These are phyloP conservation scores for Rhizopus microsporus DNA, from an alignment of 371 early-diverging fungal species.

Conservation along the genomic window DNA sequence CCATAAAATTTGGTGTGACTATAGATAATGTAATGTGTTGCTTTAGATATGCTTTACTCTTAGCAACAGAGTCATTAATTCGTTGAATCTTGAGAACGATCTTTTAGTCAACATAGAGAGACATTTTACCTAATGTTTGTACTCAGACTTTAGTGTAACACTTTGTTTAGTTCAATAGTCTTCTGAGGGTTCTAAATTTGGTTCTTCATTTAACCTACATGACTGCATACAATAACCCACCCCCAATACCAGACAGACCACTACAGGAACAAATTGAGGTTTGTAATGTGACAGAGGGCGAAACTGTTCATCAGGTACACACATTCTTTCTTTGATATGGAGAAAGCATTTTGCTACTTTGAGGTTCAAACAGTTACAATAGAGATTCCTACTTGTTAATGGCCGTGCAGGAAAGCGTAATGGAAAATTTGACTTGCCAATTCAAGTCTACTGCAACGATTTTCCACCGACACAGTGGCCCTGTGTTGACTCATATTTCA, in stretches of 20 bases:
- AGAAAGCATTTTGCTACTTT: neutral
- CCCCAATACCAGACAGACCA: constrained; percentile 15
- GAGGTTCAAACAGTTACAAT: neutral
- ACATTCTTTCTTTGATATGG: neutral
- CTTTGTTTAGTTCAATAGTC: too few species aligned
- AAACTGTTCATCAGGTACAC: constrained; percentile 53
- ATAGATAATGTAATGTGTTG: too few species aligned
- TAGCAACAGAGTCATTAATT: too few species aligned
- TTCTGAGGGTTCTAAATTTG: too few species aligned
- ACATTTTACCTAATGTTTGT: too few species aligned
- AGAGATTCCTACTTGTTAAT: constrained; percentile 60
- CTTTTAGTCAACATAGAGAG: too few species aligned
- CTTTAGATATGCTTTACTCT: too few species aligned
- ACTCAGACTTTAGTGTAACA: too few species aligned
- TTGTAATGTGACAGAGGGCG: constrained; percentile 49
- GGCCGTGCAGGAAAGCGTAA: constrained; percentile 51
- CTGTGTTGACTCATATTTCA: constrained; percentile 61
- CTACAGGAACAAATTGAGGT: constrained; percentile 15
- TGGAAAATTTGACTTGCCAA: constrained; percentile 28
- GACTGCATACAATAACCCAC: neutral
- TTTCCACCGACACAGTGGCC: constrained; percentile 59
- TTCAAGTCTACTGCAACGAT: constrained; percentile 45
- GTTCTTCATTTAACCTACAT: too few species aligned
- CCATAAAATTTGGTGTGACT: too few species aligned
- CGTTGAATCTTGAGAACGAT: too few species aligned